Conservation (phyloP, 768 basidiomycete genomes). For the Mycena leptocephala region DNA sequence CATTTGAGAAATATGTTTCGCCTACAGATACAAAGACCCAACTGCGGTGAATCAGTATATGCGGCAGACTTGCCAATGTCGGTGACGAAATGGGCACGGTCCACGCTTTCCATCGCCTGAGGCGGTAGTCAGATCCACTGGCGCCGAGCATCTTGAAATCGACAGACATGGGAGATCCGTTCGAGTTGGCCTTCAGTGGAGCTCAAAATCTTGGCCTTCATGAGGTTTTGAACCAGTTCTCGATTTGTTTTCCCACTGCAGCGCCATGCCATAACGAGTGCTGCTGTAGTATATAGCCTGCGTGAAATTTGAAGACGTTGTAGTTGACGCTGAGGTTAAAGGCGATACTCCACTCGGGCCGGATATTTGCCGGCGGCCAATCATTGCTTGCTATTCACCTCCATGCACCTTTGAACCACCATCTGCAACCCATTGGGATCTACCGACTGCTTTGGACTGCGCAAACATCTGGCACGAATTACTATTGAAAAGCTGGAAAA, state of each 20-base stretch:
- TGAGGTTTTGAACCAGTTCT: slow-evolving; percentile 83
- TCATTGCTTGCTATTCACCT: too few relatives aligned
- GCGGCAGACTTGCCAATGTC: slow-evolving; percentile 65
- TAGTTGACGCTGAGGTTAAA: too few relatives aligned
- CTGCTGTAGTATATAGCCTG: too few relatives aligned
- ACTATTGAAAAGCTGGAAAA: too few relatives aligned
- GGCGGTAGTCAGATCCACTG: not conserved
- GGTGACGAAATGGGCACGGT: slow-evolving; percentile 79
- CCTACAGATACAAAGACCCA: slow-evolving; percentile 37
- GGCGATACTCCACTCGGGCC: not conserved
- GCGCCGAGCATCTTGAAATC: not conserved
- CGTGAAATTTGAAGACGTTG: too few relatives aligned
- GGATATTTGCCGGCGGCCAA: too few relatives aligned
- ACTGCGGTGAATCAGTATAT: slow-evolving; percentile 89
- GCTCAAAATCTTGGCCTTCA: slow-evolving; percentile 26
- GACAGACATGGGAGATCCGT: slow-evolving; percentile 68
- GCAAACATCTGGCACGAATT: too few relatives aligned
- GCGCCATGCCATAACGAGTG: slow-evolving; percentile 85
- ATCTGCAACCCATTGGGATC: too few relatives aligned
- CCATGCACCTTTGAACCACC: too few relatives aligned
- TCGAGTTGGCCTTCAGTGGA: slow-evolving; percentile 68
- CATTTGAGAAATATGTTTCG: not conserved
- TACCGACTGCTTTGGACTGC: too few relatives aligned
- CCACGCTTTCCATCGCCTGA: slow-evolving; percentile 81
- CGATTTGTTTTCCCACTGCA: slow-evolving; percentile 79